Conservation (phyloP, 1,284 basidiomycete genomes). For the Paramarasmius palmivorus region DNA sequence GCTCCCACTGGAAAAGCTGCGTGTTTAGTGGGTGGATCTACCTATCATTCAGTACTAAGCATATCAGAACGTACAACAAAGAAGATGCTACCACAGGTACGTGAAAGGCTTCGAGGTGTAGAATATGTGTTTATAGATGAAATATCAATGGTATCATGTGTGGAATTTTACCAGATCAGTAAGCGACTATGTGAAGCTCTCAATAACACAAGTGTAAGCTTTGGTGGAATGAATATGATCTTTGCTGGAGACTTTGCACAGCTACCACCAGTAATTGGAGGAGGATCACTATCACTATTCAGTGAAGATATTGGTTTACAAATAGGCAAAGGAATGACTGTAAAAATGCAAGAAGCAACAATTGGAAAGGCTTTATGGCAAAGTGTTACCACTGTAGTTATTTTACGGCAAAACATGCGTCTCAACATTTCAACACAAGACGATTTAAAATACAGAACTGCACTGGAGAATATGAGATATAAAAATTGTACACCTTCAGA, state of each 20-base stretch:
- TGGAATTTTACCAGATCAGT: neutral
- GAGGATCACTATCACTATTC: neutral
- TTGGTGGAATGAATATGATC: conserved; percentile 27
- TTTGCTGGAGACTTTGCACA: conserved; percentile 28
- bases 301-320: neutral
- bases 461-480: no score
- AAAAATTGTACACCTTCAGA: conserved; percentile 15
- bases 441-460: conserved; percentile 11
- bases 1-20: conserved; percentile 36
- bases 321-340: neutral
- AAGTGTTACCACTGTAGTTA: conserved; percentile 8
- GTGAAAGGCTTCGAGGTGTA: neutral
- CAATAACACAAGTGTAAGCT: neutral
- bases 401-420: conserved; percentile 19
- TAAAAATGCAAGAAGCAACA: neutral
- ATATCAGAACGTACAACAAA: conserved; percentile 14
- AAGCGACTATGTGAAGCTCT: neutral
- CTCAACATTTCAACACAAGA: conserved; percentile 7
- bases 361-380: conserved; percentile 17
- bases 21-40: conserved; percentile 27
- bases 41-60: conserved; percentile 29
- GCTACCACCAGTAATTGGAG: conserved; percentile 16
- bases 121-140: neutral
- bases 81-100: neutral
- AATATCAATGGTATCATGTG: neutral